phyloP scores from a whole-genome alignment of 2,329 filamentous ascomycete genomes.

The Colletotrichum echinochloae region DNA sequence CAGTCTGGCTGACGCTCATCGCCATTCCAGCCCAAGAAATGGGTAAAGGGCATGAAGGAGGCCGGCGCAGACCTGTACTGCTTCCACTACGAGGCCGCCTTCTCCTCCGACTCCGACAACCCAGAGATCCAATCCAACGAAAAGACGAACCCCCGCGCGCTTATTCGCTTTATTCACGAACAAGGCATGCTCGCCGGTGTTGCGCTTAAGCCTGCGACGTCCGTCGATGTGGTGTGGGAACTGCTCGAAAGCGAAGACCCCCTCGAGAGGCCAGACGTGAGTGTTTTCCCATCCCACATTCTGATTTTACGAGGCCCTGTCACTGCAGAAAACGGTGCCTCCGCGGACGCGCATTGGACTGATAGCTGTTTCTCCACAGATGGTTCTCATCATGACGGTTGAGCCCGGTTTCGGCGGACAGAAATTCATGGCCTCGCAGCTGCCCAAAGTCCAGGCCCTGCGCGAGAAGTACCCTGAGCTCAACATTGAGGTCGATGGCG shows the following conservation, averaged over 20 bases:
- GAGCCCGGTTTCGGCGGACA: constrained; percentile 97
- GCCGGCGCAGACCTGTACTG: constrained; percentile 99
- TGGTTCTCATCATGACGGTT: constrained; percentile 99
- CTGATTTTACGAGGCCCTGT: background rate
- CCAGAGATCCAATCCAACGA: constrained; percentile 76
- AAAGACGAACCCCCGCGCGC: constrained; percentile 83
- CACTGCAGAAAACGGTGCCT: background rate
- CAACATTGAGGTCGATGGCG: constrained; percentile 98
- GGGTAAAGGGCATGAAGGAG: constrained; percentile 94
- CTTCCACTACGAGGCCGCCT: constrained; percentile 98
- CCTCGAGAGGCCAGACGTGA: constrained; percentile 88
- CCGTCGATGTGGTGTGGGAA: constrained; percentile 92
- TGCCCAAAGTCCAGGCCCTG: constrained; percentile 91
- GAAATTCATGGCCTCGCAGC: constrained; percentile 96
- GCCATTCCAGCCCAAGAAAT: constrained; percentile 86
- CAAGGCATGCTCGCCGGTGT: constrained; percentile 91
- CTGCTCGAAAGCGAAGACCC: constrained; percentile 80
- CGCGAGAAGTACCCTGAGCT: constrained; percentile 87
- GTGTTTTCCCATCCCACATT: constrained; percentile 51
- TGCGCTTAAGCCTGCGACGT: constrained; percentile 93
- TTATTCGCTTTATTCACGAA: constrained; percentile 92
- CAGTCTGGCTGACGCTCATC: constrained; percentile 7
- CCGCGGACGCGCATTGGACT: constrained; percentile 18
- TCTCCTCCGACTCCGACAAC: constrained; percentile 85
- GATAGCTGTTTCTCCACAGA: constrained; percentile 58